phyloP scores from a whole-genome alignment of 352 stramenopile genomes.

The Aphanomyces cochlioides region DNA sequence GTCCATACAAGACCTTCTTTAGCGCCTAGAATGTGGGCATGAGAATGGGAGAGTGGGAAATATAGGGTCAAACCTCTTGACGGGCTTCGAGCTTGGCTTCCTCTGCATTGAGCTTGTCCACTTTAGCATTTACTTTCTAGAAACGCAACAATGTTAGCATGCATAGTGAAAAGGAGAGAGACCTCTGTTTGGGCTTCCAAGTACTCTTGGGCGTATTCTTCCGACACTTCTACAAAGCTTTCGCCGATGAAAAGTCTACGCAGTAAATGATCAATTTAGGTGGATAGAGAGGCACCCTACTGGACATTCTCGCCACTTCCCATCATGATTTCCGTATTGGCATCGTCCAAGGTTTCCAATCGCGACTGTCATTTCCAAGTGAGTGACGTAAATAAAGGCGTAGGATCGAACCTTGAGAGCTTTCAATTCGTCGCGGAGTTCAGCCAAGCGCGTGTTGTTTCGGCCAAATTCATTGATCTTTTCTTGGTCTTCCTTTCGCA shows the following conservation, averaged over 20 bases:
- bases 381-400: too few relatives aligned
- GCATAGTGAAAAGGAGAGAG: constrained; percentile 6
- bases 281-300: constrained; percentile 35
- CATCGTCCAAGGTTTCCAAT: constrained; percentile 95
- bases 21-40: constrained; percentile 44
- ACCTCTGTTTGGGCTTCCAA: constrained; percentile 88
- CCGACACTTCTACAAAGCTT: constrained; percentile 91
- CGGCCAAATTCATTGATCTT: constrained; percentile 98
- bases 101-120: constrained; percentile 82
- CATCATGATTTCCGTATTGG: constrained; percentile 98
- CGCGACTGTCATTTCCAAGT: constrained; percentile 25
- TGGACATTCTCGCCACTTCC: constrained; percentile 79
- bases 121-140: constrained; percentile 63
- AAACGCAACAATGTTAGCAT: background rate
- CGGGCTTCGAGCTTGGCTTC: constrained; percentile 84
- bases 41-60: background rate
- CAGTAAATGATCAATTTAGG: constrained; percentile 5
- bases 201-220: constrained; percentile 93
- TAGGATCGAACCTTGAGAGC: constrained; percentile 69
- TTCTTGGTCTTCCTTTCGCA: constrained; percentile 95
- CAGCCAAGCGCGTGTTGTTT: constrained; percentile 92
- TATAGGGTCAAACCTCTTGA: constrained; percentile 59
- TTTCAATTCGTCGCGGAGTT: constrained; percentile 89
- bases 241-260: constrained; percentile 91
- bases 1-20: constrained; percentile 94